Percentiles rank a stretch among this genome's conserved stretches.
These are phyloP conservation scores for Escovopsis sp. DNA, from an alignment of 2,329 filamentous ascomycete genomes.

Conservation along the genomic window DNA sequence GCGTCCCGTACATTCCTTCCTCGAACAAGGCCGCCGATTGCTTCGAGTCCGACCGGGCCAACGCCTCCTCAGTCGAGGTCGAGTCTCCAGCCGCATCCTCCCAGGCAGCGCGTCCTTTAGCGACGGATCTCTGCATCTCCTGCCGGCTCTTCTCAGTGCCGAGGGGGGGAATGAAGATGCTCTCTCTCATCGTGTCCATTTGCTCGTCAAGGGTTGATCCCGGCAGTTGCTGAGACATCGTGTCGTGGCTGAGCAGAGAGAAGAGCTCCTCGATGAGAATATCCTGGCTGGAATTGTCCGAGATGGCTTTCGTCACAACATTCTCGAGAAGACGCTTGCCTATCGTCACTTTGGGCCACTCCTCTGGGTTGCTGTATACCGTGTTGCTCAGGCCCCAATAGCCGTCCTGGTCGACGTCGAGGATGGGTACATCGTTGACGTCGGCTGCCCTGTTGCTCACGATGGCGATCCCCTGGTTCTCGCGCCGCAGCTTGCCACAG, in stretches of 20 bases:
- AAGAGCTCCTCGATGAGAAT: conserved; percentile 38
- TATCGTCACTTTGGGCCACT: conserved; percentile 47
- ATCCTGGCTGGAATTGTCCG: conserved; percentile 26
- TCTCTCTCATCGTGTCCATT: conserved; percentile 38
- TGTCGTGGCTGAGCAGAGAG: conserved; percentile 40
- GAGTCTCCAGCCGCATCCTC: conserved; percentile 22
- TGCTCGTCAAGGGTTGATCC: conserved; percentile 37
- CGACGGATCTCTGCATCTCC: conserved; percentile 29
- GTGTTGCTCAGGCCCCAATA: conserved; percentile 50
- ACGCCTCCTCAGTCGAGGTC: conserved; percentile 21
- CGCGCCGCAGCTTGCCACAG: conserved; percentile 42
- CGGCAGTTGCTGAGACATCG: conserved; percentile 29
- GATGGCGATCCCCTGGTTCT: conserved; percentile 40
- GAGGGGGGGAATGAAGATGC: conserved; percentile 47
- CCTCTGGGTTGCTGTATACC: conserved; percentile 34
- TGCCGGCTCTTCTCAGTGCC: conserved; percentile 31
- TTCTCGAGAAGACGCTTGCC: conserved; percentile 33
- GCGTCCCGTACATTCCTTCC: conserved; percentile 49
- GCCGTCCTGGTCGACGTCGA: conserved; percentile 35
- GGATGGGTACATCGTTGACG: conserved; percentile 40
- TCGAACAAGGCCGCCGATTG: conserved; percentile 29
- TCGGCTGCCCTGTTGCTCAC: conserved; percentile 45
- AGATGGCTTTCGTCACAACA: conserved; percentile 26
- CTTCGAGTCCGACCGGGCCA: conserved; percentile 18
- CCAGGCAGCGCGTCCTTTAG: conserved; percentile 22